Conservation (phyloP, 495 filamentous ascomycete species). For the Aspergillus indologenus region DNA sequence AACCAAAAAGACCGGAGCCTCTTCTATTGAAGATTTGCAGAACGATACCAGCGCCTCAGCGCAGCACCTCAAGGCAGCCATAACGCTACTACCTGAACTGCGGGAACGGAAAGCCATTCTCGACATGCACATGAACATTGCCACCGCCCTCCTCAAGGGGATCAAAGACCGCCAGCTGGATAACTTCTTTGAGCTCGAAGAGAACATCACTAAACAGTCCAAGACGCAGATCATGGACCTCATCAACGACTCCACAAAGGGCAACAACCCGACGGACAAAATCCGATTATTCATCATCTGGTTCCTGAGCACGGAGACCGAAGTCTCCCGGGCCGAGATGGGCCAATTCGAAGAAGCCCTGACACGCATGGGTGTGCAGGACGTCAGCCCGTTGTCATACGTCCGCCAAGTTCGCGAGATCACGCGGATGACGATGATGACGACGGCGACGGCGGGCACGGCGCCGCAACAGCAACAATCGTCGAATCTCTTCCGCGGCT, state of each 20-base stretch:
- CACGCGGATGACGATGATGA: constrained; percentile 98
- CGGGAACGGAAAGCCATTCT: constrained; percentile 86
- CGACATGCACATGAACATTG: constrained; percentile 99
- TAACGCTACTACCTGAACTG: constrained; percentile 87
- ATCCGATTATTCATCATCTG: constrained; percentile 93
- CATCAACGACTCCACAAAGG: constrained; percentile 76
- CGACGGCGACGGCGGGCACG: constrained; percentile 64
- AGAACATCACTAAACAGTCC: constrained; percentile 88
- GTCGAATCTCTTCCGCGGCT: constrained; percentile 79
- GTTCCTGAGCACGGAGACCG: constrained; percentile 93
- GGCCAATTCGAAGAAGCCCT: constrained; percentile 84
- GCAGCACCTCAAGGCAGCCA: constrained; percentile 92
- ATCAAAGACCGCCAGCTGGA: constrained; percentile 95
- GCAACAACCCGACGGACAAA: constrained; percentile 82
- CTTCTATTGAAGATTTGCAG: constrained; percentile 88
- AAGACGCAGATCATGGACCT: constrained; percentile 87
- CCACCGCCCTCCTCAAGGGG: constrained; percentile 78
- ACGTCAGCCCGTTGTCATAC: constrained; percentile 73
- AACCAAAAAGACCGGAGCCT: constrained; percentile 91
- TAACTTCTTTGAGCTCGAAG: constrained; percentile 93
- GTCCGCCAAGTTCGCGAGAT: constrained; percentile 89
- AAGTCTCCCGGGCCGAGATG: constrained; percentile 78
- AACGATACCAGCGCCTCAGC: constrained; percentile 85
- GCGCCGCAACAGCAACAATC: constrained; percentile 54
- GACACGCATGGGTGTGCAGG: constrained; percentile 65